Conservation (phyloP, 2,329 filamentous ascomycete genomes). For the Colletotrichum costaricense region DNA sequence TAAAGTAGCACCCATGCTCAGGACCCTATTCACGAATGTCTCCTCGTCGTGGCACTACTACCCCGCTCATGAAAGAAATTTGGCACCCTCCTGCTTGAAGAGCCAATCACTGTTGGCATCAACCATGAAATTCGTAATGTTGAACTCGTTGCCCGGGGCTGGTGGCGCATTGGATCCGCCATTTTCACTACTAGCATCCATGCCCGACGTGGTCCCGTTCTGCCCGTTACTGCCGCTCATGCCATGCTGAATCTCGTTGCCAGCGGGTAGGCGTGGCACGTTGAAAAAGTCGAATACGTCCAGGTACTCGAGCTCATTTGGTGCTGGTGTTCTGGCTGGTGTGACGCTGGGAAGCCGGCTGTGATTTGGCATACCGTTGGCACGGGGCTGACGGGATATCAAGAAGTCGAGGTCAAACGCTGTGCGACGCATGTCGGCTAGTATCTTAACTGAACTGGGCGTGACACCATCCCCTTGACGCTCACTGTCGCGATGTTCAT, state of each 20-base stretch:
- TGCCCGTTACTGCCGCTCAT: conserved; percentile 38
- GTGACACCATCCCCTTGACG: conserved; percentile 79
- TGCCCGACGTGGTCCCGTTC: conserved; percentile 32
- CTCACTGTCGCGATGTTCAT: conserved; percentile 86
- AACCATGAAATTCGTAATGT: conserved; percentile 83
- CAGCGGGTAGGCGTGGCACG: conserved; percentile 76
- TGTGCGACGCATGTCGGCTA: conserved; percentile 91
- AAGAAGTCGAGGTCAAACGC: conserved; percentile 92
- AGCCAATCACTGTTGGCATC: conserved; percentile 81
- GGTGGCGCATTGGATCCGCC: conserved; percentile 44
- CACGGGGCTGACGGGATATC: conserved; percentile 81
- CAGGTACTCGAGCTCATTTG: conserved; percentile 88
- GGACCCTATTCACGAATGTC: not conserved
- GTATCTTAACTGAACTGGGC: conserved; percentile 84
- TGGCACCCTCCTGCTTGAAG: conserved; percentile 63
- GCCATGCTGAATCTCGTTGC: conserved; percentile 46
- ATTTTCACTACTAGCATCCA: conserved; percentile 37
- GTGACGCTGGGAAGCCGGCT: conserved; percentile 65
- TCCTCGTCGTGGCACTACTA: not conserved
- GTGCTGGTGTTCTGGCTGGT: conserved; percentile 75
- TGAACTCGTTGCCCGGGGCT: conserved; percentile 70
- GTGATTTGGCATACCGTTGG: conserved; percentile 45
- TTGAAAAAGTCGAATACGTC: conserved; percentile 98
- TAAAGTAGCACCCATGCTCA: conserved; percentile 6
- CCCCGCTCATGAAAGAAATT: conserved; percentile 35